A percentile compares a stretch with the other conserved stretches of the same genome.
Conservation (phyloP, 2,329 filamentous ascomycete species). For the Calonectria montana region DNA sequence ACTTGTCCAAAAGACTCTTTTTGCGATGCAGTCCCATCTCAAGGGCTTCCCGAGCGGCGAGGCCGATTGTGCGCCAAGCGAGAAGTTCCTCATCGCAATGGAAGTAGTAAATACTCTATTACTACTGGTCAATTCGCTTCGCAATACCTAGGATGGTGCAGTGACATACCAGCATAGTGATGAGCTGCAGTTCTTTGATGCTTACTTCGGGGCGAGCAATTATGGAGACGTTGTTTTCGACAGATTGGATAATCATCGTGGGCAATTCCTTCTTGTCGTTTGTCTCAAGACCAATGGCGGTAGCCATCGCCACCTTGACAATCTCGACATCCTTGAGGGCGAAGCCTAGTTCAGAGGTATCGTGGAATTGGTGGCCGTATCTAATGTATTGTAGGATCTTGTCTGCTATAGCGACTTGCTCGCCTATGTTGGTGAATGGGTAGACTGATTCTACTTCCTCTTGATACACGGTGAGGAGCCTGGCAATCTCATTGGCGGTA, state of each 20-base stretch:
- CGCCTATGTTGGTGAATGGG: conserved; percentile 46
- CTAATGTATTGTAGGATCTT: conserved; percentile 43
- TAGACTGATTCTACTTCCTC: conserved; percentile 54
- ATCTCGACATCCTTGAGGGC: conserved; percentile 46
- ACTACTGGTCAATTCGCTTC: not conserved
- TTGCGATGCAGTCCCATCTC: conserved; percentile 62
- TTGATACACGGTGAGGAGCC: conserved; percentile 51
- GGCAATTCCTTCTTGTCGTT: conserved; percentile 47
- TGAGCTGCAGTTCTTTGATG: conserved; percentile 43
- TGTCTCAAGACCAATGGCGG: conserved; percentile 43
- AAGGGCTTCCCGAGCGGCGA: conserved; percentile 58
- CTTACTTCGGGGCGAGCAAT: conserved; percentile 40
- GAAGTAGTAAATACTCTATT: conserved; percentile 55
- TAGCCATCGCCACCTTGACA: conserved; percentile 48
- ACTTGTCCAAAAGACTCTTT: conserved; percentile 54
- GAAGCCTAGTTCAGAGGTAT: not conserved
- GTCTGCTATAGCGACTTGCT: conserved; percentile 39
- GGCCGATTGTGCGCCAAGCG: conserved; percentile 59
- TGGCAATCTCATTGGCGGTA: conserved; percentile 40
- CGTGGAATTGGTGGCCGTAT: not conserved
- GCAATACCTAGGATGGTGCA: not conserved
- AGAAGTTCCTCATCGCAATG: conserved; percentile 62
- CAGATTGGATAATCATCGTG: conserved; percentile 37
- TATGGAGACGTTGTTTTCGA: conserved; percentile 29
- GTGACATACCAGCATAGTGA: conserved; percentile 7